Conservation (phyloP, 139 green algal genomes). For the Volvox reticuliferus region DNA sequence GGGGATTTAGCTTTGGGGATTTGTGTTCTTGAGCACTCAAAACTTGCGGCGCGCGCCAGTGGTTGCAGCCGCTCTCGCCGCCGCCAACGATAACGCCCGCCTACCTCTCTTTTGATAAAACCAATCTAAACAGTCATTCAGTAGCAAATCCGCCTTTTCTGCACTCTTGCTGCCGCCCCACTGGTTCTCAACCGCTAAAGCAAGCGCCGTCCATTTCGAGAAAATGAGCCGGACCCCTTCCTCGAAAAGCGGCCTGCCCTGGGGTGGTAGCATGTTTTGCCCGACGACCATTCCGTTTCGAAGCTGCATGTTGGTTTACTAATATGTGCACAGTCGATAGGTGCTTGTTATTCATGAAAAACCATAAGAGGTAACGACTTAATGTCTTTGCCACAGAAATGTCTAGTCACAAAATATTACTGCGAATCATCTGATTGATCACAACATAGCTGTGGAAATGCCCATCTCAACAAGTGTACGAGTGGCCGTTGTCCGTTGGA, state of each 20-base stretch:
- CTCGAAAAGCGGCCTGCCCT: conserved; percentile 74
- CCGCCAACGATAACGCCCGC: background rate
- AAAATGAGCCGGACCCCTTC: conserved; percentile 81
- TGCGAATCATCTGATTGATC: too few species aligned
- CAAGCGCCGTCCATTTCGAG: conserved; percentile 88
- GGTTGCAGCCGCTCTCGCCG: background rate
- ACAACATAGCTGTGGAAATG: too few species aligned
- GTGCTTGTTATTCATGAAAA: too few species aligned
- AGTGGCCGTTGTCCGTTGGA: too few species aligned
- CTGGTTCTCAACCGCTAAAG: conserved; percentile 89
- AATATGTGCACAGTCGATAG: too few species aligned
- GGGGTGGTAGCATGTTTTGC: conserved; percentile 40
- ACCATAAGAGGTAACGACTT: too few species aligned
- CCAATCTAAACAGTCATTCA: conserved; percentile 85
- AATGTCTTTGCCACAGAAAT: too few species aligned
- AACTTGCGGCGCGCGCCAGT: too few species aligned
- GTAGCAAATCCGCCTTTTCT: conserved; percentile 83
- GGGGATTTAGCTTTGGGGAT: too few species aligned
- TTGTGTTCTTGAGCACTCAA: too few species aligned
- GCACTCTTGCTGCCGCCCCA: conserved; percentile 86
- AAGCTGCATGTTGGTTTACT: conserved; percentile 63
- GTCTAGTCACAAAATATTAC: too few species aligned
- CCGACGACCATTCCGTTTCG: conserved; percentile 67
- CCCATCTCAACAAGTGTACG: too few species aligned
- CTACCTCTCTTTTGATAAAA: conserved; percentile 87